Conservation (phyloP, 495 filamentous ascomycete genomes). For the Alectoria sarmentosa region DNA sequence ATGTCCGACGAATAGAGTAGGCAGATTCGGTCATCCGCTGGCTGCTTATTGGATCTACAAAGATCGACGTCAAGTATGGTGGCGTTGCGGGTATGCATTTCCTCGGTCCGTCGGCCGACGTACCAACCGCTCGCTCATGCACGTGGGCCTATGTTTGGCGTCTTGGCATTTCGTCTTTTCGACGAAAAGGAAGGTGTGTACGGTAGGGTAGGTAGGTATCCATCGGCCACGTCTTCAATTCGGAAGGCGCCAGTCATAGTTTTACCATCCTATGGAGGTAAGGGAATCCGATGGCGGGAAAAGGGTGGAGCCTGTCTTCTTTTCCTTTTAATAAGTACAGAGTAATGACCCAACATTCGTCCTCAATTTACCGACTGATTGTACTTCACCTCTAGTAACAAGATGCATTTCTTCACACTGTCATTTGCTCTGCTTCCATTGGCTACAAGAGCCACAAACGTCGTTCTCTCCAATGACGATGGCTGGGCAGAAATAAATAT, state of each 20-base stretch:
- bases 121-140: background rate
- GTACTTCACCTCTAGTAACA: background rate
- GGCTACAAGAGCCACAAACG: conserved; percentile 32
- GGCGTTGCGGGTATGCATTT: background rate
- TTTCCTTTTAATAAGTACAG: background rate
- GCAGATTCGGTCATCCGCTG: no score
- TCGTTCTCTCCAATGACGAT: conserved; percentile 63
- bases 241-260: background rate
- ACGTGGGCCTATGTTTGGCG: background rate
- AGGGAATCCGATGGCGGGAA: background rate
- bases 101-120: background rate
- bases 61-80: background rate
- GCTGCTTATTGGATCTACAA: no score
- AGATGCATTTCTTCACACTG: conserved; percentile 5
- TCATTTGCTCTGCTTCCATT: conserved; percentile 10
- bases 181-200: background rate
- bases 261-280: background rate
- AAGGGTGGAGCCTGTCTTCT: background rate
- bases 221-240: background rate
- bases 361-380: background rate
- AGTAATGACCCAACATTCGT: background rate
- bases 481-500: conserved; percentile 65
- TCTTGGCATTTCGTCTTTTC: no score
- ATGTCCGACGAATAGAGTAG: no score
- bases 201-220: no score